Base-by-base conservation (phyloP, 2,329 filamentous ascomycete species). In the Talaromyces sp. region DNA sequence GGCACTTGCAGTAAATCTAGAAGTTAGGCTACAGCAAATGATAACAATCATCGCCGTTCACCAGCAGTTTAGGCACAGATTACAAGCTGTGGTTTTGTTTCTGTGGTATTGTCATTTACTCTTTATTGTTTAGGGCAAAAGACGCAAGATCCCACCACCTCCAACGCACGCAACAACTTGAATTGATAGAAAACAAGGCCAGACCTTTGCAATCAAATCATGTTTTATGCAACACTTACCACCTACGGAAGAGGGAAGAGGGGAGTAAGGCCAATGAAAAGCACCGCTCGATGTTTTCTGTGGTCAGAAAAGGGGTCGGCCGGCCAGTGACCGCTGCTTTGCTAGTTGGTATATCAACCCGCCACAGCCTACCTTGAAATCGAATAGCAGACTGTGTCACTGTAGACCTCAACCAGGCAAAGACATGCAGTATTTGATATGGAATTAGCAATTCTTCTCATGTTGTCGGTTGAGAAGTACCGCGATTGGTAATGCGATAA, bases 271-370 rank as follows among this genome's bases (percentile, higher is more conserved):
- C 53, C 53, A 54, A 56, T 56, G 19, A 19, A 15, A 38, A 17
- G 4, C 11, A n/a, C 36, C 7, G 29, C 15, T 38, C 29, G n/a
- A 11, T 31, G 58, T 19, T 29, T 59, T 27, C 36, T 13, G 27
- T 43, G 5, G 22, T 34, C 17, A 31, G 6, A 15, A 61, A 60
- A 47, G 58, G 58, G 40, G 58, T 29, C 58, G 17, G 25, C 58
- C n/a, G 34, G 58, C 29, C 58, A 45, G 58, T 56, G 29, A 56
- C 53, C 53, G 29, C 49, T 53, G 47, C 29, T 34, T n/a, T n/a
- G n/a, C n/a, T n/a, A n/a, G n/a, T n/a, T 34, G 29, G n/a, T 22
- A 11, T 19, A 15, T 56, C 53, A 56, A 56, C 31, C 51, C 29
- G n/a, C 51, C 13, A 34, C n/a, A 13, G 29, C n/a, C 29, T 13